These are phyloP conservation scores for Colletotrichum incanum DNA, from an alignment of 2,329 filamentous ascomycete species.

Conservation along the genomic window DNA sequence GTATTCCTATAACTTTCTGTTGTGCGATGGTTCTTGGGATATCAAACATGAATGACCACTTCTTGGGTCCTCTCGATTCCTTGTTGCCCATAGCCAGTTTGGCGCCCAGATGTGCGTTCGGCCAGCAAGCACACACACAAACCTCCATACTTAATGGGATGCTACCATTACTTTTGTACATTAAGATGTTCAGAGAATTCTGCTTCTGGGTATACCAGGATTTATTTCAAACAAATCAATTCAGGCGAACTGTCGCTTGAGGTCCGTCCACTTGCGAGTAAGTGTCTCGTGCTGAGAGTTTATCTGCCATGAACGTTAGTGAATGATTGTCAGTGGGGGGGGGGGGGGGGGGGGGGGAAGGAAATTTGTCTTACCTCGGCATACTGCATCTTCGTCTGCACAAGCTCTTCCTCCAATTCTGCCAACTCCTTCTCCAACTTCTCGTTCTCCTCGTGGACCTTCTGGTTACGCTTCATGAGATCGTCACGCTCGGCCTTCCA, in stretches of 20 bases:
- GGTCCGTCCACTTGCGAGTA: conserved; percentile 83
- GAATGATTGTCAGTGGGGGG: background rate
- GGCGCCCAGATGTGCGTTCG: conserved; percentile 40
- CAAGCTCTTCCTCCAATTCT: conserved; percentile 93
- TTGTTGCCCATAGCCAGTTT: conserved; percentile 16
- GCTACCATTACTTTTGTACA: conserved; percentile 43
- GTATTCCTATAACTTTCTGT: conserved; percentile 9
- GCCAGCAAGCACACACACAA: conserved; percentile 42
- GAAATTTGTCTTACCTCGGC: conserved; percentile 83
- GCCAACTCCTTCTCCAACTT: conserved; percentile 89
- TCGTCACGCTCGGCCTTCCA: conserved; percentile 90
- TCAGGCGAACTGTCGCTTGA: conserved; percentile 72
- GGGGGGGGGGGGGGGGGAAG: too few species aligned
- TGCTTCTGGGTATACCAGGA: conserved; percentile 38
- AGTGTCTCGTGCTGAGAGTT: conserved; percentile 81
- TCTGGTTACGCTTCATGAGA: conserved; percentile 91
- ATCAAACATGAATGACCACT: conserved; percentile 30
- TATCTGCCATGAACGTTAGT: conserved; percentile 65
- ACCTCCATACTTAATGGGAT: conserved; percentile 37
- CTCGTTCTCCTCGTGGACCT: conserved; percentile 94
- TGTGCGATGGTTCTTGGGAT: conserved; percentile 28
- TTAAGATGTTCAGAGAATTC: conserved; percentile 42
- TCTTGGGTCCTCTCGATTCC: conserved; percentile 11
- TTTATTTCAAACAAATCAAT: conserved; percentile 15
- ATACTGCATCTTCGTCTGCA: conserved; percentile 94